These are phyloP conservation scores for Botrytis hyacinthi DNA, from an alignment of 2,329 filamentous ascomycete species.

Conservation along the genomic window DNA sequence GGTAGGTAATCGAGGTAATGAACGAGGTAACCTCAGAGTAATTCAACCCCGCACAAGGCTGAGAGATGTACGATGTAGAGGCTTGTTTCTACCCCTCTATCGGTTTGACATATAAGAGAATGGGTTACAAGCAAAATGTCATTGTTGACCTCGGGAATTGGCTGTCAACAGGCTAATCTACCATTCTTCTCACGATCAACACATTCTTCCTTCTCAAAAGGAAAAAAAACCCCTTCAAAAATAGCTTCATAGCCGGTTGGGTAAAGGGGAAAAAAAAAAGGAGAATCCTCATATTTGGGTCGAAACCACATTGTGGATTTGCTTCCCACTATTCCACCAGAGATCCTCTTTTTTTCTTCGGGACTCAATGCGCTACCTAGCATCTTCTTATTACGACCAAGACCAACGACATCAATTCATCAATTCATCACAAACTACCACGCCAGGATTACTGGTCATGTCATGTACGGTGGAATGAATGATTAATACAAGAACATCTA, in stretches of 20 bases:
- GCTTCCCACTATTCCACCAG: conserved; percentile 9
- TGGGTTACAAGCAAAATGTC: not conserved
- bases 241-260: not conserved
- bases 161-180: not conserved
- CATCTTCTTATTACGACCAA: not conserved
- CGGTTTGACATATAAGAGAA: not conserved
- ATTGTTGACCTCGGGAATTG: not conserved
- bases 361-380: not conserved
- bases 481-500: not conserved
- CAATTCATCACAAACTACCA: not conserved
- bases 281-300: not conserved
- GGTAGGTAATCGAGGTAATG: not conserved
- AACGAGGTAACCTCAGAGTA: not conserved
- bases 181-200: not conserved
- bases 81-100: not conserved
- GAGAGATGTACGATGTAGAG: not conserved
- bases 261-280: not conserved
- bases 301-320: conserved; percentile 6
- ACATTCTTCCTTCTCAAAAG: not conserved
- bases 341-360: conserved; percentile 8
- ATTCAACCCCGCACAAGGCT: conserved; percentile 6
- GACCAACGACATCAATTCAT: not conserved
- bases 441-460: not conserved
- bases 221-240: not conserved
- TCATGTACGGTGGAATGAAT: not conserved